These are phyloP conservation scores for Lecanicillium sp. DNA, from an alignment of 2,329 filamentous ascomycete species.

Conservation along the genomic window DNA sequence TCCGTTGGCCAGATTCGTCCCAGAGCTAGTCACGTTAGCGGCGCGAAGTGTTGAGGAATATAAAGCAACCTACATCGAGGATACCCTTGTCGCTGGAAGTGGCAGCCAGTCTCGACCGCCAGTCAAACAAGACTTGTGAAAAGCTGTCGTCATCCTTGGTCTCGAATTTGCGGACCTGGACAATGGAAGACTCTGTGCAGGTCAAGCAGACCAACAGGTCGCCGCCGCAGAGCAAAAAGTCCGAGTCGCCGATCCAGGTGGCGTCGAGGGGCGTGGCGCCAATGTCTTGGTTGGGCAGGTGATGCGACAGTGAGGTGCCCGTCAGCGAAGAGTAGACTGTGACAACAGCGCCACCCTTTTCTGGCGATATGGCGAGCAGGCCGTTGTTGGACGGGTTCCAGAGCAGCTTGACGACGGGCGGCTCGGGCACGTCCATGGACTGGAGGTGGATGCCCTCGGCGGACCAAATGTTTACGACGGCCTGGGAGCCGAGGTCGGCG, in stretches of 20 bases:
- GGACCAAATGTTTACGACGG: conserved; percentile 52
- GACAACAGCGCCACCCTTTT: conserved; percentile 47
- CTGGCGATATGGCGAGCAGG: conserved; percentile 53
- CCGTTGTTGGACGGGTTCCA: conserved; percentile 53
- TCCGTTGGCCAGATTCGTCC: conserved; percentile 47
- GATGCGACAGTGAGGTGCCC: conserved; percentile 41
- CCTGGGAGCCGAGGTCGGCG: conserved; percentile 45
- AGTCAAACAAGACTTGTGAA: conserved; percentile 51
- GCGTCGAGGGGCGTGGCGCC: conserved; percentile 49
- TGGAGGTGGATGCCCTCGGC: conserved; percentile 46
- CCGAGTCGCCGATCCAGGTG: conserved; percentile 52
- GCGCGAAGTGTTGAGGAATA: not conserved
- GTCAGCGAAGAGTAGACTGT: conserved; percentile 45
- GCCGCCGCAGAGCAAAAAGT: conserved; percentile 55
- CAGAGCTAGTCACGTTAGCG: conserved; percentile 38
- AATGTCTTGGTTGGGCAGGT: conserved; percentile 45
- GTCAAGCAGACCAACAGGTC: conserved; percentile 45
- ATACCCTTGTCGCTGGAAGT: conserved; percentile 55
- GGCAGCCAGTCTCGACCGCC: conserved; percentile 46
- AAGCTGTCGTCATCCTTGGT: conserved; percentile 49
- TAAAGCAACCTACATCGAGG: conserved; percentile 48
- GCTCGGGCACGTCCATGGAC: conserved; percentile 50
- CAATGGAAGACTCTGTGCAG: conserved; percentile 42
- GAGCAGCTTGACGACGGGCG: conserved; percentile 55
- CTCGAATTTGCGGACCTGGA: conserved; percentile 42